These are phyloP conservation scores for Mortierella sp. DNA, from an alignment of 371 early-diverging fungal species.

Conservation along the genomic window DNA sequence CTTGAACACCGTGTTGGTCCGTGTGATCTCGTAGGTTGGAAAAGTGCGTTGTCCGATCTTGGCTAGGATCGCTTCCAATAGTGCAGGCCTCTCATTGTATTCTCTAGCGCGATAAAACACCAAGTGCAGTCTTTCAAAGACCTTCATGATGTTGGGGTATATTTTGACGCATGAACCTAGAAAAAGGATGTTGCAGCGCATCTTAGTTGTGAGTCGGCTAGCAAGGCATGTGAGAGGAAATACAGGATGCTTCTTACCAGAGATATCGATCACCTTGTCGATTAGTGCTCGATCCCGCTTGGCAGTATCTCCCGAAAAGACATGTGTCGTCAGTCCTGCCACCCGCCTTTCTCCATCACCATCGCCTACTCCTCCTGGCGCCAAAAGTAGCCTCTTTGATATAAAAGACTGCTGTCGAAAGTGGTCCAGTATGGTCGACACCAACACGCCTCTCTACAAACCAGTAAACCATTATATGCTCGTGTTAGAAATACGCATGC, in stretches of 20 bases:
- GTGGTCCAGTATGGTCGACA: slow-evolving; percentile 39
- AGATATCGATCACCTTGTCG: slow-evolving; percentile 46
- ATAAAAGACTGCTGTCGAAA: slow-evolving; percentile 53
- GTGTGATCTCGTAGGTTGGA: slow-evolving; percentile 65
- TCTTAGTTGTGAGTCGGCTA: background rate
- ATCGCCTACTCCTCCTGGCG: slow-evolving; percentile 30
- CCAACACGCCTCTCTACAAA: slow-evolving; percentile 19
- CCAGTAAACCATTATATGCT: background rate
- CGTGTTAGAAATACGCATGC: too few species aligned
- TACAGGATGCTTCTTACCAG: slow-evolving; percentile 31
- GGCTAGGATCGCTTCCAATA: slow-evolving; percentile 69
- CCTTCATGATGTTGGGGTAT: slow-evolving; percentile 29
- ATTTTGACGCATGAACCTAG: slow-evolving; percentile 62
- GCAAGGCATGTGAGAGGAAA: too few species aligned
- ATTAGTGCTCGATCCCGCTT: slow-evolving; percentile 49
- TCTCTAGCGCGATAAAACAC: slow-evolving; percentile 64
- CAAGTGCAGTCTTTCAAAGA: slow-evolving; percentile 67
- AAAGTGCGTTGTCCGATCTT: slow-evolving; percentile 69
- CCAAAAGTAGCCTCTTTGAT: slow-evolving; percentile 40
- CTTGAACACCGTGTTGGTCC: slow-evolving; percentile 68
- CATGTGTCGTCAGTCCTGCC: slow-evolving; percentile 39
- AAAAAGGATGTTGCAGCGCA: background rate
- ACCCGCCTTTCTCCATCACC: slow-evolving; percentile 26
- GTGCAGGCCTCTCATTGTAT: slow-evolving; percentile 51
- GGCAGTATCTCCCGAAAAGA: slow-evolving; percentile 31